Percentiles rank a stretch among this genome's conserved stretches.
phyloP scores from a whole-genome alignment of 305 asterid species.

The Plantago coronopus region DNA sequence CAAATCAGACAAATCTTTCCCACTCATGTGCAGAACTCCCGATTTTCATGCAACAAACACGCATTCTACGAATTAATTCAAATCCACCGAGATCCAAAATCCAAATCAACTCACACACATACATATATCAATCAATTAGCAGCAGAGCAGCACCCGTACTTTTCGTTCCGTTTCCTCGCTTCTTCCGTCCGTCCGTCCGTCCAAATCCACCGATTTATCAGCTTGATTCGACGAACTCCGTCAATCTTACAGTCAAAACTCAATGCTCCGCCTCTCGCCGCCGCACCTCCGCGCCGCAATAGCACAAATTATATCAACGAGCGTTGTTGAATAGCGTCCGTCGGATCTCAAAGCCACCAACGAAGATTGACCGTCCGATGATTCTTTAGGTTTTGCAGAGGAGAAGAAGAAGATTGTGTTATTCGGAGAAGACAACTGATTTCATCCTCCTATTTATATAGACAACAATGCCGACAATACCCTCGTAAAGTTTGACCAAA shows the following conservation, averaged over 20 bases:
- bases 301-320: slow-evolving; percentile 16
- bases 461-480: slow-evolving; percentile 21
- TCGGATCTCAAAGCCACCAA: slow-evolving; percentile 24
- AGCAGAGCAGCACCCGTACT: no score
- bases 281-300: slow-evolving; percentile 2
- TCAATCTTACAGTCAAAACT: slow-evolving; percentile 9
- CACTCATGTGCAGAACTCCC: no score
- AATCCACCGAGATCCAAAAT: no score
- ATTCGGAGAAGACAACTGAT: slow-evolving; percentile 18
- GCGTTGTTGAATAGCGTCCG: slow-evolving; percentile 13
- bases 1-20: no score
- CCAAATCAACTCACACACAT: no score
- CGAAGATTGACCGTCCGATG: slow-evolving; percentile 25
- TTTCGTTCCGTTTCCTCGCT: no score
- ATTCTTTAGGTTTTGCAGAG: slow-evolving; percentile 19
- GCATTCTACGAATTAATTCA: no score
- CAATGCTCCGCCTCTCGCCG: slow-evolving; percentile 25
- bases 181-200: no score
- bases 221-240: no score
- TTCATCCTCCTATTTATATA: slow-evolving; percentile 34
- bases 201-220: slow-evolving; percentile 13
- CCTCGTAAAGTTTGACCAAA: slow-evolving; percentile 21
- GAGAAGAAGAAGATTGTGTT: neutral
- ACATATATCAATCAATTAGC: no score
- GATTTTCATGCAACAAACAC: no score